These are phyloP conservation scores for Warburgia ugandensis DNA, from an alignment of 164 flowering plant genomes.

Conservation along the genomic window DNA sequence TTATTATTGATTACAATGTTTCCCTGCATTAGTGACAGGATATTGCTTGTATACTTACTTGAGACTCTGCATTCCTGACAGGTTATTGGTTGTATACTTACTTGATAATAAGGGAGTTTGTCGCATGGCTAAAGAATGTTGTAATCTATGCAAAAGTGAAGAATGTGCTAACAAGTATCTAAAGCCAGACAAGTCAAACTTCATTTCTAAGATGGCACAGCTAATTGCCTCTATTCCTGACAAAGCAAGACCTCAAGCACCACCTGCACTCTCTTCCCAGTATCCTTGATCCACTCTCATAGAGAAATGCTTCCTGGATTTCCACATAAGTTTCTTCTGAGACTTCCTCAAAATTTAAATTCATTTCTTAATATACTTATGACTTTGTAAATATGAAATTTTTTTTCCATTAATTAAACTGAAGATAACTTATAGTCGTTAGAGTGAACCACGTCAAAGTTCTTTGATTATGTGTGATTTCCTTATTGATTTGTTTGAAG, in stretches of 20 bases:
- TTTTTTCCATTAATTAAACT: too few relatives aligned
- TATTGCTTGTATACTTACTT: background rate
- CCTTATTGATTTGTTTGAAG: too few relatives aligned
- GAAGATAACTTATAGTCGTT: too few relatives aligned
- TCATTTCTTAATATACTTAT: too few relatives aligned
- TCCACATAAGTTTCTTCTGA: background rate
- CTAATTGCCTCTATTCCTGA: constrained; percentile 84
- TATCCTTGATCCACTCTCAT: constrained; percentile 48
- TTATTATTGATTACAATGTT: background rate
- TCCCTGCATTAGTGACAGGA: background rate
- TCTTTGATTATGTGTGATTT: too few relatives aligned
- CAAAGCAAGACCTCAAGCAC: constrained; percentile 53
- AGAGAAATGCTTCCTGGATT: background rate
- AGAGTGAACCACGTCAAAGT: too few relatives aligned
- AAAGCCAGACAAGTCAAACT: constrained; percentile 17
- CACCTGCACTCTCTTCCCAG: constrained; percentile 71
- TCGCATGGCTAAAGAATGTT: constrained; percentile 54
- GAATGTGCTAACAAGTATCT: constrained; percentile 16
- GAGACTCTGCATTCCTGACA: constrained; percentile 14
- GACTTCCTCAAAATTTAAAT: background rate
- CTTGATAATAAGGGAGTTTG: constrained; percentile 62
- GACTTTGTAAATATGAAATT: too few relatives aligned
- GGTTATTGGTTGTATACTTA: constrained; percentile 70
- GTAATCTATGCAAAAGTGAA: constrained; percentile 16
- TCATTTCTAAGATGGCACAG: constrained; percentile 58